Base-by-base conservation (phyloP, 305 asterid species). In the Striga hermonthica region DNA sequence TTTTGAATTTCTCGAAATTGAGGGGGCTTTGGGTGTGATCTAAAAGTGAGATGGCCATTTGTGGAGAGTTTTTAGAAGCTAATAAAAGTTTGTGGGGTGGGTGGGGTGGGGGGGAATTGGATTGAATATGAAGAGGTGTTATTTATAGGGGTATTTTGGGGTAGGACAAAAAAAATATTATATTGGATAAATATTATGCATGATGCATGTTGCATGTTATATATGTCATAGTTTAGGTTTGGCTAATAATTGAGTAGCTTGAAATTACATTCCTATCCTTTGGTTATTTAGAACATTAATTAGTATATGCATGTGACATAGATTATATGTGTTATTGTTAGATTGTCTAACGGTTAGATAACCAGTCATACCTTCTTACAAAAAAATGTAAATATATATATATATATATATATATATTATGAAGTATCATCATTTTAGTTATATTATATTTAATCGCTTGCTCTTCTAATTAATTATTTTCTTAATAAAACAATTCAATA, bases 181-280 rank as follows among this genome's bases (percentile, higher is more conserved):
- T 16, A 56, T 28, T 9, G 10, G 1, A 34, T 28, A 11, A 49
- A 56, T 50, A 16, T 41, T n/a, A 58, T 22, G 35, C 34, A 43
- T 38, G 13, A 60, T 52, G 62, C 57, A 65, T 55, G 65, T 14
- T 36, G 40, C 13, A 22, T 22, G 31, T 22, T 22, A 22, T 22
- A 22, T 22, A 22, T 11, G 13, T 56, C 34, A 57, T 14, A 34
- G 67, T 3, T 56, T 13, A 57, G 22, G 62, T 69, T 22, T 43
- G 71, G 73, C 64, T 64, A 71, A 82, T 79, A 68, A 79, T 82
- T 79, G 84, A 79, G 71, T 37, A 4, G 44, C 2, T 9, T 28
- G 11, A 61, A 58, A 49, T 68, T 72, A 70, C 67, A 15, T 8
- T 45, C 7, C 28, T 39, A 57, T 15, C 63, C 67, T 35, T 73